Evolutionary conservation across 2,329 filamentous ascomycete genomes (phyloP).

Genomic region (Curvularia eragrostidis): DNA sequence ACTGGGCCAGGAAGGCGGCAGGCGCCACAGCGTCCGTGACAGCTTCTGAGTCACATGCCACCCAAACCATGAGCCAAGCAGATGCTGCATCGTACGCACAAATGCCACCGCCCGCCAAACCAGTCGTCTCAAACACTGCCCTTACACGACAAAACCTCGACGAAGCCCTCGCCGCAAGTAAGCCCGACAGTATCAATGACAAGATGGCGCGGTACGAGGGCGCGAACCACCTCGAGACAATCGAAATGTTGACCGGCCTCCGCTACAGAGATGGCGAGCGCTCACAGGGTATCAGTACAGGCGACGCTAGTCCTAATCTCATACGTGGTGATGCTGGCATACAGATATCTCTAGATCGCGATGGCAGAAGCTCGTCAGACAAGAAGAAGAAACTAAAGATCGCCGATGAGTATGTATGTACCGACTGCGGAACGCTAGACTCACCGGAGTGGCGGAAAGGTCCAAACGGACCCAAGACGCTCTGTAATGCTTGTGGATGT

Average conservation of each 20-base stretch:
- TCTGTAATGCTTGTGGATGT: slow-evolving; percentile 96
- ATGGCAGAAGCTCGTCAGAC: slow-evolving; percentile 70
- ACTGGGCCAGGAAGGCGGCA: slow-evolving; percentile 67
- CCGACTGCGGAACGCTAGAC: slow-evolving; percentile 92
- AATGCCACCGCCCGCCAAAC: slow-evolving; percentile 73
- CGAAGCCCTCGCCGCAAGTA: slow-evolving; percentile 68
- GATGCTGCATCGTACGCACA: slow-evolving; percentile 55
- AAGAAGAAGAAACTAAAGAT: slow-evolving; percentile 87
- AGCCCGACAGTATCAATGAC: slow-evolving; percentile 78
- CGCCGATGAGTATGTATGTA: slow-evolving; percentile 88
- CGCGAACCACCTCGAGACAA: slow-evolving; percentile 76
- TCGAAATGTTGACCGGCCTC: slow-evolving; percentile 91
- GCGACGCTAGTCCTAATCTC: slow-evolving; percentile 78
- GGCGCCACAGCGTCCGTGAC: slow-evolving; percentile 48
- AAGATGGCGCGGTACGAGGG: slow-evolving; percentile 86
- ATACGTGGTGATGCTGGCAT: slow-evolving; percentile 88
- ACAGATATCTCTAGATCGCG: slow-evolving; percentile 80
- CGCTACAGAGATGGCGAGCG: slow-evolving; percentile 88
- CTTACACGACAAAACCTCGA: slow-evolving; percentile 83
- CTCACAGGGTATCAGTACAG: slow-evolving; percentile 85
- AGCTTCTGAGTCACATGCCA: slow-evolving; percentile 50
- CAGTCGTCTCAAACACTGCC: slow-evolving; percentile 67
- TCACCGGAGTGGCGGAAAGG: slow-evolving; percentile 97
- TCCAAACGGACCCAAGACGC: slow-evolving; percentile 87
- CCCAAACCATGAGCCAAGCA: slow-evolving; percentile 46